Evolutionary conservation across 2,329 filamentous ascomycete species (phyloP), one percentile per base, ranked within the genome.

Genomic region (Cercospora janseana): DNA sequence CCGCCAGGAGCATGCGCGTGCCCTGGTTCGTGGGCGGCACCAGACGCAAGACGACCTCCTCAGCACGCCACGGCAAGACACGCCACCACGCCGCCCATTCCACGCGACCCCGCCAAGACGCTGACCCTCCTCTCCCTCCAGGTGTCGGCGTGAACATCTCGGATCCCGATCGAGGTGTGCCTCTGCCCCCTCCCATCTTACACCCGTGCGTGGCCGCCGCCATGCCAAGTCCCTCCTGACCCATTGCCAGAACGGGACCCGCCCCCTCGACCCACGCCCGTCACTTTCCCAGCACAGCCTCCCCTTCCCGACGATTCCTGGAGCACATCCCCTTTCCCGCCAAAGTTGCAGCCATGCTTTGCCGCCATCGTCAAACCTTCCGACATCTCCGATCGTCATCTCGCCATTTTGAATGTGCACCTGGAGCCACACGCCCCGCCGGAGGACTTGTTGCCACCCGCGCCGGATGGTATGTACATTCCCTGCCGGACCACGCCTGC

Each of bases 311-410:
- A 40, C 31, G 13, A 42, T 6, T 28, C 40, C 21, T 64, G 63
- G 60, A 52, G 27, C 38, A 29, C 54, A 20, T 40, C 49, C 4
- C 38, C 49, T 18, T 48, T 52, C 12, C 67, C 54, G 58, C 73
- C 61, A n/a, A 66, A 75, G 10, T 67, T 77, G 40, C 62, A 69
- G 46, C 60, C 69, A 16, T 69, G 80, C 28, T 75, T 77, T 49
- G 55, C 70, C 15, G 60, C 52, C 46, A 56, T 75, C 29, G 64
- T 65, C 47, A 72, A 70, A 54, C 70, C 71, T 20, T 65, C 67
- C 13, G 72, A 74, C 60, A 65, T 75, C 51, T 68, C 58, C 6
- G 31, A 63, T 32, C 59, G 67, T 10, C 73, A 73, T 40, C 58
- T 75, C 46, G 56, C 65, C 10, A 63, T 69, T 27, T 61, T 77